phyloP scores from a whole-genome alignment of 2,329 filamentous ascomycete species.

The Thielaviopsis cerberus region DNA sequence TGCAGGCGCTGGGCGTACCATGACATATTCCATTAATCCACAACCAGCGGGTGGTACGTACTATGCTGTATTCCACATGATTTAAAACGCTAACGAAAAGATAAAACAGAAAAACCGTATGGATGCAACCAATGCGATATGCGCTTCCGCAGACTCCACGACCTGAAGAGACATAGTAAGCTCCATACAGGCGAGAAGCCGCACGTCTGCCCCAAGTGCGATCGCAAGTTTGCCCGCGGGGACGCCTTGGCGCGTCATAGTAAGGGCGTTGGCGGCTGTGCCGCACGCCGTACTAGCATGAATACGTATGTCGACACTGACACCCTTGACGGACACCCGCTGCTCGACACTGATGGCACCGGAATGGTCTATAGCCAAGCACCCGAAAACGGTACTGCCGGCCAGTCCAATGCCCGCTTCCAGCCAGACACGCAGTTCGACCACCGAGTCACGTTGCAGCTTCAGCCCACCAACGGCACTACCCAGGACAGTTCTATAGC shows the following conservation, averaged over 20 bases:
- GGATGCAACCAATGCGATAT: slow-evolving; percentile 85
- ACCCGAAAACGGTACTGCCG: slow-evolving; percentile 30
- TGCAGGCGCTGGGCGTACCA: slow-evolving; percentile 28
- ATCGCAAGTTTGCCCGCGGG: slow-evolving; percentile 82
- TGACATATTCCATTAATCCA: slow-evolving; percentile 38
- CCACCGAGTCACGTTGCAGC: slow-evolving; percentile 6
- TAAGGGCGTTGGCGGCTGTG: slow-evolving; percentile 88
- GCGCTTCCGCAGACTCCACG: slow-evolving; percentile 79
- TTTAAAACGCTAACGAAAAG: too few relatives aligned
- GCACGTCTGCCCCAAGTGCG: slow-evolving; percentile 86
- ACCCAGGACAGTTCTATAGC: slow-evolving; percentile 18
- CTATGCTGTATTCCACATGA: background rate
- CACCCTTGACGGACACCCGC: slow-evolving; percentile 40
- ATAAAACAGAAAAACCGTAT: slow-evolving; percentile 63
- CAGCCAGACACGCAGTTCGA: slow-evolving; percentile 5
- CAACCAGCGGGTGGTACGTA: slow-evolving; percentile 11
- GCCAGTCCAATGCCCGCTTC: slow-evolving; percentile 1
- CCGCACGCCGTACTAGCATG: slow-evolving; percentile 73
- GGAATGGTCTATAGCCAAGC: slow-evolving; percentile 22
- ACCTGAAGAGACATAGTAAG: slow-evolving; percentile 89
- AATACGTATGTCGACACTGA: slow-evolving; percentile 66
- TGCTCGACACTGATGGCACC: slow-evolving; percentile 33
- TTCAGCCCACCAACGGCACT: slow-evolving; percentile 2
- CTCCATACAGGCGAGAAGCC: slow-evolving; percentile 91
- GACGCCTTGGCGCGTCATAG: slow-evolving; percentile 89